Conservation (phyloP, 805 yeast species). For the Grigorovia jiainica region DNA sequence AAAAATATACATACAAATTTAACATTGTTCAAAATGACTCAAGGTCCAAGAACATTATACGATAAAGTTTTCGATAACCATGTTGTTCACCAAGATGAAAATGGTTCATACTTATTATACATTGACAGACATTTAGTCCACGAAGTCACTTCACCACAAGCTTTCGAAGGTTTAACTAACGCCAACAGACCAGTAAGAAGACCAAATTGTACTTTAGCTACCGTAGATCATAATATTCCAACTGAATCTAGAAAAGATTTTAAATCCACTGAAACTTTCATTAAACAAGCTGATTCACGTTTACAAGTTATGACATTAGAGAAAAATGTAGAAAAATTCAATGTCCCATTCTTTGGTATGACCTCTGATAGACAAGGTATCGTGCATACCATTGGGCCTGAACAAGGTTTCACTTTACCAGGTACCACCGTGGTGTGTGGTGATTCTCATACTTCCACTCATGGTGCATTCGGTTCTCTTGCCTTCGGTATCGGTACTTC, state of each 20-base stretch:
- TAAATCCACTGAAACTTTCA: conserved; percentile 67
- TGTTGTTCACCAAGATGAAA: conserved; percentile 80
- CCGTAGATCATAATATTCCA: conserved; percentile 97
- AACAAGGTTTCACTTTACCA: conserved; percentile 96
- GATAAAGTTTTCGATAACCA: conserved; percentile 97
- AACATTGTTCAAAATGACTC: conserved; percentile 3
- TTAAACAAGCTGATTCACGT: conserved; percentile 84
- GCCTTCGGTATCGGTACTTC: conserved; percentile 99
- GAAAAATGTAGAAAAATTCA: conserved; percentile 84
- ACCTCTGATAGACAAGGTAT: conserved; percentile 93
- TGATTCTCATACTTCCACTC: conserved; percentile 97
- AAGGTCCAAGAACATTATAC: conserved; percentile 65
- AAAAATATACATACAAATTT: not conserved
- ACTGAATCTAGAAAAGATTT: conserved; percentile 78
- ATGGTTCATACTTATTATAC: conserved; percentile 78
- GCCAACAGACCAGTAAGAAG: conserved; percentile 90
- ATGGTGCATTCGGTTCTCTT: conserved; percentile 96
- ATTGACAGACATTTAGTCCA: conserved; percentile 97
- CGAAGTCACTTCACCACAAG: conserved; percentile 99
- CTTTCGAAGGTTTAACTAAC: conserved; percentile 87
- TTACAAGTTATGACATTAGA: conserved; percentile 89
- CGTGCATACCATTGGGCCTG: conserved; percentile 98
- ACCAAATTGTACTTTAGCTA: conserved; percentile 84
- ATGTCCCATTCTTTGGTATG: conserved; percentile 93
- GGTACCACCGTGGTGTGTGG: conserved; percentile 99